Conservation (phyloP, 106 monocot genomes). For the Acorus gramineus region DNA sequence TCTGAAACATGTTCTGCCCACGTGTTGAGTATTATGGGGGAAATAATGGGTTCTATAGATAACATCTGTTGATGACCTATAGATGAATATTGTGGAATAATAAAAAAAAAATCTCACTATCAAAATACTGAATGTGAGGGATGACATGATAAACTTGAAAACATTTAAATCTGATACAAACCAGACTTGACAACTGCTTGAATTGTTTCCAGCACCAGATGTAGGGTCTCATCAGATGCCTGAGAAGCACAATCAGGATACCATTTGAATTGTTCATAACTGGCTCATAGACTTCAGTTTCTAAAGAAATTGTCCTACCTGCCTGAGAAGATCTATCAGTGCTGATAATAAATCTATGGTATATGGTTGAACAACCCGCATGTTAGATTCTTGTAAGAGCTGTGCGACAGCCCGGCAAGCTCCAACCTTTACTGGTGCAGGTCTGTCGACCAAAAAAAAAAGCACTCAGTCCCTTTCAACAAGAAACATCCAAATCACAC, state of each 20-base stretch:
- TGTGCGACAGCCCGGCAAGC: constrained; percentile 71
- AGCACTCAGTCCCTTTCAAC: constrained; percentile 4
- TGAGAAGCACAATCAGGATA: constrained; percentile 11
- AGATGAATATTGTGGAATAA: background rate
- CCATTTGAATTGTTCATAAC: background rate
- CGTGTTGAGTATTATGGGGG: constrained; percentile 76
- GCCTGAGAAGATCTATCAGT: constrained; percentile 65
- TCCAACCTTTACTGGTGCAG: constrained; percentile 83
- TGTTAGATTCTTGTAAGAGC: constrained; percentile 55
- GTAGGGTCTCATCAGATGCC: constrained; percentile 95
- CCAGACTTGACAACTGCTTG: constrained; percentile 81
- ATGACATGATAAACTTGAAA: background rate
- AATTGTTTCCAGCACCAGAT: constrained; percentile 98
- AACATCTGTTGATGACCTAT: constrained; percentile 51
- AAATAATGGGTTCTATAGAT: constrained; percentile 63
- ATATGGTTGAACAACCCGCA: constrained; percentile 30
- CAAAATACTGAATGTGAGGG: background rate
- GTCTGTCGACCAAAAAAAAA: constrained; percentile 30
- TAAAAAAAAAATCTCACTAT: background rate
- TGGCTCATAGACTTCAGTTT: background rate
- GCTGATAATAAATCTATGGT: constrained; percentile 65
- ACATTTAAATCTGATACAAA: constrained; percentile 6
- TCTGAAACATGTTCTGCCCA: constrained; percentile 86
- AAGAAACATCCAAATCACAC: background rate
- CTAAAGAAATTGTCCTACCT: constrained; percentile 31